Evolutionary conservation across 306 rosid genomes (phyloP).

Genomic region (Corylus avellana): DNA sequence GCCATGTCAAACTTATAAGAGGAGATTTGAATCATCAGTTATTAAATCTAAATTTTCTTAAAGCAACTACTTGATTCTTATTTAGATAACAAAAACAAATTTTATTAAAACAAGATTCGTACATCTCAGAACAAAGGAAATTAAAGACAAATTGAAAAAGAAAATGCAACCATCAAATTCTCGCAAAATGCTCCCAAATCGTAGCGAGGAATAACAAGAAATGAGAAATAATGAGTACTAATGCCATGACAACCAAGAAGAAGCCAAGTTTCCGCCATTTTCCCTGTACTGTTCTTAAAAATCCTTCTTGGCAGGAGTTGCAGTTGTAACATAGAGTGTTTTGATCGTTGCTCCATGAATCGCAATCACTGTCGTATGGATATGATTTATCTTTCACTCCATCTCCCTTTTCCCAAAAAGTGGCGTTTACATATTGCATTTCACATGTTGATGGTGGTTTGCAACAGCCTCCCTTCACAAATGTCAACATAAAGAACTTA

Average conservation of each 20-base stretch:
- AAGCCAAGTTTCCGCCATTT: conserved; percentile 36
- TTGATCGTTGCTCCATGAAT: conserved; percentile 26
- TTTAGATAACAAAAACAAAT: background rate
- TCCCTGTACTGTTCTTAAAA: conserved; percentile 2
- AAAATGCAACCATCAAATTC: background rate
- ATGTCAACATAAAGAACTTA: background rate
- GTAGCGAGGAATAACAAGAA: conserved; percentile 25
- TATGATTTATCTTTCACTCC: background rate
- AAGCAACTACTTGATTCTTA: background rate
- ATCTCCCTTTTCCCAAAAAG: conserved; percentile 26
- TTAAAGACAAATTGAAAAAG: background rate
- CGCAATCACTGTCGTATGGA: conserved; percentile 25
- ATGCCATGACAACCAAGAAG: conserved; percentile 24
- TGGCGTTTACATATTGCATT: conserved; percentile 38
- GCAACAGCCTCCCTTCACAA: conserved; percentile 35
- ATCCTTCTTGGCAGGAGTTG: conserved; percentile 33
- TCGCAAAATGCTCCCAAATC: conserved; percentile 17
- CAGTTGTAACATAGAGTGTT: conserved; percentile 29
- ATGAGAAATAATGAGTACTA: conserved; percentile 27
- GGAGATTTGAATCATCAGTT: background rate
- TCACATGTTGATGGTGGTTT: conserved; percentile 28
- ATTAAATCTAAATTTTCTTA: background rate
- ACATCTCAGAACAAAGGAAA: background rate
- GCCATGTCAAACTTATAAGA: background rate
- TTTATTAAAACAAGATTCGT: background rate